A percentile compares a stretch with the other conserved stretches of the same genome.
These are phyloP conservation scores for Fusarium guadeloupense DNA, from an alignment of 2,329 filamentous ascomycete species.

Conservation along the genomic window DNA sequence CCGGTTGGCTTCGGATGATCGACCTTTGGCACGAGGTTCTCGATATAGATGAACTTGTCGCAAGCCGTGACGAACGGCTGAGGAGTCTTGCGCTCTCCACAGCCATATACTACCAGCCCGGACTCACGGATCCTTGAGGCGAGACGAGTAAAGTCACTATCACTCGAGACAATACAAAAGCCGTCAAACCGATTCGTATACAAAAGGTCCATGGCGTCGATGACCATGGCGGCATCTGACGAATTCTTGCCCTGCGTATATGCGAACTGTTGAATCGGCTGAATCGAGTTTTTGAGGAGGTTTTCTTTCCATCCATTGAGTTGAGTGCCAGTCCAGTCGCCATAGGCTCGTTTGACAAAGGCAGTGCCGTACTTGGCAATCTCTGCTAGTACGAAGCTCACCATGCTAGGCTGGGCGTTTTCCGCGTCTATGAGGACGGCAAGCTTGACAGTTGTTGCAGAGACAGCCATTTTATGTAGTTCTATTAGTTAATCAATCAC, in stretches of 20 bases:
- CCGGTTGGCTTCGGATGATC: background rate
- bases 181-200: conserved; percentile 46
- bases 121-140: conserved; percentile 47
- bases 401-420: conserved; percentile 41
- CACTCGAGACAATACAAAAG: conserved; percentile 49
- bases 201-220: conserved; percentile 51
- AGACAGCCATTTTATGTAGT: background rate
- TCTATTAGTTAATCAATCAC: no score
- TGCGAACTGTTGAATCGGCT: conserved; percentile 50
- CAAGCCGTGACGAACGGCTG: conserved; percentile 46
- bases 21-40: conserved; percentile 22
- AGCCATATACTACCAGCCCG: conserved; percentile 43
- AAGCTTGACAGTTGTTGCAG: conserved; percentile 32
- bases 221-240: conserved; percentile 49
- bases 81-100: conserved; percentile 47
- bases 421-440: conserved; percentile 49
- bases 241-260: conserved; percentile 50
- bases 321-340: conserved; percentile 46
- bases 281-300: conserved; percentile 47
- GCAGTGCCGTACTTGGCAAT: conserved; percentile 48
- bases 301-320: conserved; percentile 45
- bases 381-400: conserved; percentile 40
- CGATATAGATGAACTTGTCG: conserved; percentile 47
- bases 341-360: conserved; percentile 46
- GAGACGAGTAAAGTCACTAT: conserved; percentile 50